These are phyloP conservation scores for Zasmidium angulare DNA, from an alignment of 2,329 filamentous ascomycete species.

Conservation along the genomic window DNA sequence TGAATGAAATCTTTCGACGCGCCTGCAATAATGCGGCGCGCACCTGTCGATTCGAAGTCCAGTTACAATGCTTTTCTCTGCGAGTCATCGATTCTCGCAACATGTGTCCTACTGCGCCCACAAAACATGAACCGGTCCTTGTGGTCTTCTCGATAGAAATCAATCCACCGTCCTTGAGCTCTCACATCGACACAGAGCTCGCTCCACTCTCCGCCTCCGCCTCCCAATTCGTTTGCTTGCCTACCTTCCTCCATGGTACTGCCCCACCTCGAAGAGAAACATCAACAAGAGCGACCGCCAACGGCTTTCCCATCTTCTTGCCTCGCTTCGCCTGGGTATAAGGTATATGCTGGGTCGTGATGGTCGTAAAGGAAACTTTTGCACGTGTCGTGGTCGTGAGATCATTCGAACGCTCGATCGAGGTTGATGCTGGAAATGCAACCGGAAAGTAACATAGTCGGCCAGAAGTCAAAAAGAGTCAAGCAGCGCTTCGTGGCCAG, in stretches of 20 bases:
- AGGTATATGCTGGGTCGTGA: conserved; percentile 32
- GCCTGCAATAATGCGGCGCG: neutral
- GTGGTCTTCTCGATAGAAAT: neutral
- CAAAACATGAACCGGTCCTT: conserved; percentile 1
- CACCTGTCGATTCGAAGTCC: conserved; percentile 2
- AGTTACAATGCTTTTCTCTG: conserved; percentile 4
- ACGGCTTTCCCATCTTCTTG: conserved; percentile 21
- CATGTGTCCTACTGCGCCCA: neutral
- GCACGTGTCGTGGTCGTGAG: conserved; percentile 28
- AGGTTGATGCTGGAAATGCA: conserved; percentile 17
- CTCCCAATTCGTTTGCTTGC: conserved; percentile 25
- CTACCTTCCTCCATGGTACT: conserved; percentile 20
- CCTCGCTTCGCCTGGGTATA: conserved; percentile 26
- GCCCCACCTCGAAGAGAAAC: conserved; percentile 10
- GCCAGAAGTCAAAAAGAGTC: conserved; percentile 21
- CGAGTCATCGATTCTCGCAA: neutral
- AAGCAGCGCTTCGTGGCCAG: conserved; percentile 18
- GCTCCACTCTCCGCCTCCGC: conserved; percentile 21
- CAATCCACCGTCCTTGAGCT: conserved; percentile 9
- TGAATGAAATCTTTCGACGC: too few relatives aligned
- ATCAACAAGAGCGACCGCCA: conserved; percentile 26
- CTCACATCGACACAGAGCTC: conserved; percentile 24
- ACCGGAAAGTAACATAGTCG: conserved; percentile 16
- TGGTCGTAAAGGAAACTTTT: conserved; percentile 32
- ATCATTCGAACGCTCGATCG: conserved; percentile 29